These are phyloP conservation scores for Arctium minus DNA, from an alignment of 129 eudicot species.

Conservation along the genomic window DNA sequence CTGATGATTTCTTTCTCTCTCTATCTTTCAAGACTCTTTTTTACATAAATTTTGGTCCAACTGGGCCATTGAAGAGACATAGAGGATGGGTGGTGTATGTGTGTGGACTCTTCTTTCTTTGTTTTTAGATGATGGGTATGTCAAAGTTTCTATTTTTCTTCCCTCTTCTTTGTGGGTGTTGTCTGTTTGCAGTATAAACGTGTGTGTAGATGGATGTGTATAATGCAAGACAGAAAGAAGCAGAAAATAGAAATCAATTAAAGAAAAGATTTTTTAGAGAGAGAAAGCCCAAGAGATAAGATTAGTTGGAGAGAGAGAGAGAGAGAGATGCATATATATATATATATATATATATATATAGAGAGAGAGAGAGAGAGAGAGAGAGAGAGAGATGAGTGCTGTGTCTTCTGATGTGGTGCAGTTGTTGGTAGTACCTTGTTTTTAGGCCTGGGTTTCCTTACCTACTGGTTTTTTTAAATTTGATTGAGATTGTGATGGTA, in stretches of 20 bases:
- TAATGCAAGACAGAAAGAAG: conserved; percentile 21
- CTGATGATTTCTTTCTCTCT: conserved; percentile 22
- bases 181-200: conserved; percentile 15
- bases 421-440: conserved; percentile 71
- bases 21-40: conserved; percentile 32
- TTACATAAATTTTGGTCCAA: conserved; percentile 58
- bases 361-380: conserved; percentile 14
- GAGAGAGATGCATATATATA: background rate
- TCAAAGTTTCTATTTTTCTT: conserved; percentile 38
- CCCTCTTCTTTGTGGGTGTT: conserved; percentile 16
- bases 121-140: conserved; percentile 33
- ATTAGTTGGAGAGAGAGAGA: conserved; percentile 15
- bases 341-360: background rate
- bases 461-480: background rate
- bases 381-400: conserved; percentile 24
- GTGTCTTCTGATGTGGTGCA: conserved; percentile 53
- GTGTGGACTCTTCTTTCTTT: conserved; percentile 37
- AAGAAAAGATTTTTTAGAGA: conserved; percentile 9
- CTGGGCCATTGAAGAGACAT: conserved; percentile 65
- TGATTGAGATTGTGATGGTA: conserved; percentile 3
- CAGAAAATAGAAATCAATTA: conserved; percentile 12
- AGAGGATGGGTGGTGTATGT: conserved; percentile 38
- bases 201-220: conserved; percentile 2
- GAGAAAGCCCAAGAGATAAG: conserved; percentile 17
- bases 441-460: conserved; percentile 46